Evolutionary conservation across 1,139 yeast species (phyloP).

Genomic region (Scheffersomyces insectosa): DNA sequence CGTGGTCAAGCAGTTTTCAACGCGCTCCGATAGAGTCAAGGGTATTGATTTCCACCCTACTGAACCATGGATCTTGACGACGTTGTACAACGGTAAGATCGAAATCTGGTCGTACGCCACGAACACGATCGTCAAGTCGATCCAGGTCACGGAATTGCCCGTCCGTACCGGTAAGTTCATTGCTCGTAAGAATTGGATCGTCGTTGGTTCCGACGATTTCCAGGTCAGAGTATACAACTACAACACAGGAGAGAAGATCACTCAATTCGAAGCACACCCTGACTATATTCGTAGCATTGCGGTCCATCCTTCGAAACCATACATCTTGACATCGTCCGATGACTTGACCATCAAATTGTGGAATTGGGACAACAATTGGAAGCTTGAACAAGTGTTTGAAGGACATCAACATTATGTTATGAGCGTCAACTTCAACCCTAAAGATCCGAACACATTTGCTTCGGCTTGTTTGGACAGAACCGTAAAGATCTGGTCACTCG

Average conservation of each 20-base stretch:
- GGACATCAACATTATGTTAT: slow-evolving; percentile 96
- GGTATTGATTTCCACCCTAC: slow-evolving; percentile 97
- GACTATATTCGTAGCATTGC: slow-evolving; percentile 93
- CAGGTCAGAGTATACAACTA: slow-evolving; percentile 90
- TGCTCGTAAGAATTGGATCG: slow-evolving; percentile 96
- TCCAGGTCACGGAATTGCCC: slow-evolving; percentile 90
- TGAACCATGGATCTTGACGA: slow-evolving; percentile 94
- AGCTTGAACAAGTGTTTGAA: slow-evolving; percentile 83
- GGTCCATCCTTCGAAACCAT: slow-evolving; percentile 92
- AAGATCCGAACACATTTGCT: slow-evolving; percentile 96
- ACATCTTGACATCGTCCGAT: slow-evolving; percentile 85
- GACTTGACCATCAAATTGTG: slow-evolving; percentile 90
- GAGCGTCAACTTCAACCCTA: slow-evolving; percentile 94
- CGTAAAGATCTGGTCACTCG: slow-evolving; percentile 94
- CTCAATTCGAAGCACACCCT: slow-evolving; percentile 97
- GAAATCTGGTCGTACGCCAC: slow-evolving; percentile 96
- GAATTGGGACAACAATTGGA: slow-evolving; percentile 98
- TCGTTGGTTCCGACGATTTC: slow-evolving; percentile 95
- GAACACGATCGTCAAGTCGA: slow-evolving; percentile 47
- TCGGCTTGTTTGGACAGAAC: slow-evolving; percentile 96
- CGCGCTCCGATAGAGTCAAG: slow-evolving; percentile 94
- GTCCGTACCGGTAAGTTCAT: slow-evolving; percentile 94
- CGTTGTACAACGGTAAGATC: slow-evolving; percentile 79
- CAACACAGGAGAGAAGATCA: slow-evolving; percentile 90
- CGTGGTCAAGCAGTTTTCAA: slow-evolving; percentile 70